Evolutionary conservation across 192 early-diverging fungal species (phyloP), one percentile per base, ranked within the genome.

Genomic region (Podila minutissima): DNA sequence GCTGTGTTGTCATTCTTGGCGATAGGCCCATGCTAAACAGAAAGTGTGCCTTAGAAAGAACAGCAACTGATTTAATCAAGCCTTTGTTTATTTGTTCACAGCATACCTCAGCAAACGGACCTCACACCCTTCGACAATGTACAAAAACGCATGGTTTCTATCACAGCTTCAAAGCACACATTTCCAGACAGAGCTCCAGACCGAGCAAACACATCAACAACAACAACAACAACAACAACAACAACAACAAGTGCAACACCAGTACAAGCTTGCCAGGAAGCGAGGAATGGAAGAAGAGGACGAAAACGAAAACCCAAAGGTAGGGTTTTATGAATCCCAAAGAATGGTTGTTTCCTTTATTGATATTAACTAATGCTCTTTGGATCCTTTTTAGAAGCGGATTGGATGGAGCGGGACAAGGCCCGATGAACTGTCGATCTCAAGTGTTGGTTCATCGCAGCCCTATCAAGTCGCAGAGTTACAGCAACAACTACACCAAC

Each of bases 401-500:
- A 53, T 53, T n/a, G 50, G 50, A 20, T 53, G 50, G 50, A 53
- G 50, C n/a, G 50, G 50, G 50, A n/a, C 50, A n/a, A 53, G 50
- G 50, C 50, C 50, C 17, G 50, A 53, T 53, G 50, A 53, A 53
- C n/a, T 53, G 50, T 19, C 50, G 8, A 53, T 53, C 50, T 53
- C 50, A 22, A 53, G 20, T 53, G n/a, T 17, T 53, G 50, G n/a
- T 17, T 9, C 17, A 22, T 53, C 50, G n/a, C 50, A 17, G 6
- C 20, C 50, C 35, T 37, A 37, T 11, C 35, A 37, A 37, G 35
- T 37, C 35, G 10, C 35, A 11, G 35, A 37, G 35, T 8, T 37
- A 37, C 35, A 37, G 10, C 35, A 11, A 37, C 35, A 37, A 37
- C 10, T 37, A 37, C 35, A 37, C n/a, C 50, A 53, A 7, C n/a